phyloP scores from a whole-genome alignment of 805 yeast genomes.

The Ascoidea rubescens region DNA sequence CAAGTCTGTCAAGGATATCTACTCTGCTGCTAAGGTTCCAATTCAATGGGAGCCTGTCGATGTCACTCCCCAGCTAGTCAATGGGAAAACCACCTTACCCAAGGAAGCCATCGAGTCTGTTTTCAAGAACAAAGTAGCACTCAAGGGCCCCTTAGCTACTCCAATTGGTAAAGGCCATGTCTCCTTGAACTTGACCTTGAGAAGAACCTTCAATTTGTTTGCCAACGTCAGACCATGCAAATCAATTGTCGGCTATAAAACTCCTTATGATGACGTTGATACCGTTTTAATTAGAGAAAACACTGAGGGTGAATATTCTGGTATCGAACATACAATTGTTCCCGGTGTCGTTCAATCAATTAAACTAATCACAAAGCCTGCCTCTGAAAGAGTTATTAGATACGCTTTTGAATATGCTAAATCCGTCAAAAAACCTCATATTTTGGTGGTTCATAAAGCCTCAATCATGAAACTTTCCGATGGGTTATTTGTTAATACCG shows the following conservation, averaged over 20 bases:
- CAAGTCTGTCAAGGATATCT: constrained; percentile 83
- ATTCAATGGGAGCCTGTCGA: constrained; percentile 96
- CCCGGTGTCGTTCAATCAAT: constrained; percentile 98
- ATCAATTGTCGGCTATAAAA: constrained; percentile 84
- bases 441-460: constrained; percentile 94
- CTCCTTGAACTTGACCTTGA: constrained; percentile 90
- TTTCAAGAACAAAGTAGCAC: constrained; percentile 85
- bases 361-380: constrained; percentile 91
- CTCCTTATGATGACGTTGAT: constrained; percentile 74
- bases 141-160: constrained; percentile 97
- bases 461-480: constrained; percentile 97
- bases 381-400: constrained; percentile 92
- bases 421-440: constrained; percentile 75
- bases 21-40: constrained; percentile 89
- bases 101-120: constrained; percentile 84
- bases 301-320: constrained; percentile 99
- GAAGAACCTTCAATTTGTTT: constrained; percentile 91
- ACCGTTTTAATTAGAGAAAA: constrained; percentile 96
- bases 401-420: constrained; percentile 96
- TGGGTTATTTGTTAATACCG: constrained; percentile 89
- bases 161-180: constrained; percentile 99
- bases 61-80: constrained; percentile 82
- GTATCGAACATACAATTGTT: constrained; percentile 94
- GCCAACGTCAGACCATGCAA: constrained; percentile 98
- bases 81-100: constrained; percentile 91